These are phyloP conservation scores for Leccinum fallax DNA, from an alignment of 1,284 basidiomycete genomes.

Conservation along the genomic window DNA sequence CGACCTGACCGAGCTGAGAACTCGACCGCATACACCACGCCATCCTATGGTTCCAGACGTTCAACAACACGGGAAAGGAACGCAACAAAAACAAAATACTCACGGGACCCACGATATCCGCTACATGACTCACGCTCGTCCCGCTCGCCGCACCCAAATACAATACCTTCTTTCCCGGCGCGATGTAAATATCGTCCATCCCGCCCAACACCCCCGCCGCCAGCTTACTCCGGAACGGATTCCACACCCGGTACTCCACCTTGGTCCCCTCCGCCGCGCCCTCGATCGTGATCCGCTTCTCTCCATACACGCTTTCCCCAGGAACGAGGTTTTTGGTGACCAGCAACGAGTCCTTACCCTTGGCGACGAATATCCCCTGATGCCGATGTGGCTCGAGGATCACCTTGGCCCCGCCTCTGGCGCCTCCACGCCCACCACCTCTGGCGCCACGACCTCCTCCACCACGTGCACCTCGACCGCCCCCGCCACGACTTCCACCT, in stretches of 20 bases:
- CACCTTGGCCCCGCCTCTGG: conserved; percentile 81
- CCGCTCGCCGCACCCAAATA: conserved; percentile 98
- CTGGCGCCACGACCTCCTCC: conserved; percentile 40
- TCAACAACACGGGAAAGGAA: conserved; percentile 12
- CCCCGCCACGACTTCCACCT: conserved; percentile 34
- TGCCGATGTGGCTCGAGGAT: conserved; percentile 97
- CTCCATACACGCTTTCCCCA: conserved; percentile 97
- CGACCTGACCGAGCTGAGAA: conserved; percentile 97
- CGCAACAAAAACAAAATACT: conserved; percentile 34
- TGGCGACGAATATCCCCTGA: conserved; percentile 91
- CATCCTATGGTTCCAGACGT: conserved; percentile 60
- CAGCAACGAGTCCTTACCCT: conserved; percentile 95
- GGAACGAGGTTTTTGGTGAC: conserved; percentile 98
- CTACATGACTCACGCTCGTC: conserved; percentile 98
- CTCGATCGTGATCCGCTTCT: conserved; percentile 92
- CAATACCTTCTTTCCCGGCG: conserved; percentile 93
- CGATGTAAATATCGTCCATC: conserved; percentile 92
- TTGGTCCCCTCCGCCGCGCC: conserved; percentile 83
- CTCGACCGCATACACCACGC: conserved; percentile 97
- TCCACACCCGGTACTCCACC: conserved; percentile 98
- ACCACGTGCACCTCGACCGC: conserved; percentile 43
- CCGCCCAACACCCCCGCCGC: conserved; percentile 97
- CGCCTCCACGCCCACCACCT: conserved; percentile 51
- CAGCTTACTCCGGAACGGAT: conserved; percentile 97
- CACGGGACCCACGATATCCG: conserved; percentile 96